Percentiles rank a stretch among this genome's conserved stretches.
Evolutionary conservation across 106 monocot species (phyloP).

Genomic region (Dendrobium catenatum): DNA sequence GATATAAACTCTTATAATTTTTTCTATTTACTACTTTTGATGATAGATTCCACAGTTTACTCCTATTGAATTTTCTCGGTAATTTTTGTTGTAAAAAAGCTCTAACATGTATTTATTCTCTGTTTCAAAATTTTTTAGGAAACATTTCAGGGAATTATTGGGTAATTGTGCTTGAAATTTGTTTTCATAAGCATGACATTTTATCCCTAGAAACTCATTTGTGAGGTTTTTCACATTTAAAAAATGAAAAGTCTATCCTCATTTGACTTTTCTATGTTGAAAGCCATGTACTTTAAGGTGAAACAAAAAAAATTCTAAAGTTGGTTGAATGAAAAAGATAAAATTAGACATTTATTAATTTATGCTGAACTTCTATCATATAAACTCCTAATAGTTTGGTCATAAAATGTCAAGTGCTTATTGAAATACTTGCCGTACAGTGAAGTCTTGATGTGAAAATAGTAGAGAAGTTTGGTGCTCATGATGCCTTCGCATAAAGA

Average conservation of each 20-base stretch:
- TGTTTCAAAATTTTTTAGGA: background rate
- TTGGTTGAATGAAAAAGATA: background rate
- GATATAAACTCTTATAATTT: background rate
- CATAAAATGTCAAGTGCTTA: background rate
- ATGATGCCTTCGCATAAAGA: too few relatives aligned
- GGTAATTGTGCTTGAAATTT: background rate
- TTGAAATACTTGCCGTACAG: background rate
- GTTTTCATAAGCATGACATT: background rate
- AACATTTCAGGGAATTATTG: background rate
- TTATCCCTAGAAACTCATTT: background rate
- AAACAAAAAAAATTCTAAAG: background rate
- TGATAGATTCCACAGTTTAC: background rate
- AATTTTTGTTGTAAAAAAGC: background rate
- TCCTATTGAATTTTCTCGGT: background rate
- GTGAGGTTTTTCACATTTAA: background rate
- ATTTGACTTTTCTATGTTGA: background rate
- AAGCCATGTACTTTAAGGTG: background rate
- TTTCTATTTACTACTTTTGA: background rate
- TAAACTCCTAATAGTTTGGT: too few relatives aligned
- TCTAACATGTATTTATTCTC: background rate
- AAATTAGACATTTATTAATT: background rate
- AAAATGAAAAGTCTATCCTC: background rate
- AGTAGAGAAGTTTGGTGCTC: background rate
- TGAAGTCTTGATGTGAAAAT: background rate
- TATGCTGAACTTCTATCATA: background rate